A percentile compares a stretch with the other conserved stretches of the same genome.
phyloP scores from a whole-genome alignment of 306 rosid species.

The Pterocarpus santalinus region DNA sequence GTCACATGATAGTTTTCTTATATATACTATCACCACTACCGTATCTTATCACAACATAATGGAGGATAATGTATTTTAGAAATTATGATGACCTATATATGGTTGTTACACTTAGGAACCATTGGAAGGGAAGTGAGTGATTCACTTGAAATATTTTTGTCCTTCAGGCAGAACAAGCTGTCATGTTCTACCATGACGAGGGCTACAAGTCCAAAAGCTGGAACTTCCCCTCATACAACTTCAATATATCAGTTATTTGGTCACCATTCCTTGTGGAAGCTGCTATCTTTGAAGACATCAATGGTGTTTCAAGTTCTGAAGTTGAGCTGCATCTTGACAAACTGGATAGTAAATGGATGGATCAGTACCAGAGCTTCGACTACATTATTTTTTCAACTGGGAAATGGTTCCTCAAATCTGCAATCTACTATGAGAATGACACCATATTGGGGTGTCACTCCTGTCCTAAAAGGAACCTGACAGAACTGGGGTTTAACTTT shows the following conservation, averaged over 20 bases:
- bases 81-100: constrained; percentile 25
- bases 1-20: constrained; percentile 8
- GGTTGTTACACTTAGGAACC: not conserved
- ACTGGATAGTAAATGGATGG: constrained; percentile 77
- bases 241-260: constrained; percentile 72
- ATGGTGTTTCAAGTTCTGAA: constrained; percentile 91
- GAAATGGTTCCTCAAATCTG: constrained; percentile 92
- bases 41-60: constrained; percentile 10
- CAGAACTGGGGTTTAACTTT: constrained; percentile 79
- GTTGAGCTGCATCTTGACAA: constrained; percentile 82
- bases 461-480: constrained; percentile 72
- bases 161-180: constrained; percentile 79
- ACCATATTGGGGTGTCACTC: constrained; percentile 82
- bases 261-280: constrained; percentile 93
- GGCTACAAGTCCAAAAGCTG: constrained; percentile 81
- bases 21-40: not conserved
- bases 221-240: constrained; percentile 79
- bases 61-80: constrained; percentile 15
- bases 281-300: constrained; percentile 82
- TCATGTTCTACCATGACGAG: constrained; percentile 81
- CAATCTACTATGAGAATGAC: constrained; percentile 82
- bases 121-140: constrained; percentile 8
- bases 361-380: constrained; percentile 61
- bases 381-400: constrained; percentile 92
- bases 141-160: constrained; percentile 48